Conservation (phyloP, 176 grass and related monocot species). For the Oropetium thomaeum region DNA sequence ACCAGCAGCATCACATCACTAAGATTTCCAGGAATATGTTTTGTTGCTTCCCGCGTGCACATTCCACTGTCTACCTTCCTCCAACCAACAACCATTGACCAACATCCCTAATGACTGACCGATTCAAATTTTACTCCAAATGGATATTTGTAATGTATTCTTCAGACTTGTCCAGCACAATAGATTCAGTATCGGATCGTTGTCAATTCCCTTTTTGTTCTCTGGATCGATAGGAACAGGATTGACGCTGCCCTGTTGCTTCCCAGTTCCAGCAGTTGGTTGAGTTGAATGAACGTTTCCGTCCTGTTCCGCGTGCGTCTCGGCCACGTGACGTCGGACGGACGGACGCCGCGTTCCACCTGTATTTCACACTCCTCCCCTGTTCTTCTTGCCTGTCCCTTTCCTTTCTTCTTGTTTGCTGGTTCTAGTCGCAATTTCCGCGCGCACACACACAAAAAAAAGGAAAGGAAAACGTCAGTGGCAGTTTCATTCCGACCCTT, state of each 20-base stretch:
- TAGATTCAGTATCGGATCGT: neutral
- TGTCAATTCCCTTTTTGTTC: neutral
- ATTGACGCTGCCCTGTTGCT: neutral
- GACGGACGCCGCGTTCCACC: constrained; percentile 23
- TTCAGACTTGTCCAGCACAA: neutral
- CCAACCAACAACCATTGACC: constrained; percentile 5
- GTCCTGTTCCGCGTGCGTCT: neutral
- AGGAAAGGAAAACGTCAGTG: neutral
- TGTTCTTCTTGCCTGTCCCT: neutral
- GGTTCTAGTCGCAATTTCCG: neutral
- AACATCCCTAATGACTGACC: neutral
- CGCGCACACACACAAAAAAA: too few species aligned
- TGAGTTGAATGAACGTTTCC: constrained; percentile 33
- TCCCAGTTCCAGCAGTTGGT: neutral
- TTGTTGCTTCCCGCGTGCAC: neutral
- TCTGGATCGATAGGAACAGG: neutral
- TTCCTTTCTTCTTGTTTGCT: neutral
- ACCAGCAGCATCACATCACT: neutral
- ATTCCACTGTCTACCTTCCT: neutral
- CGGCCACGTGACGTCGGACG: constrained; percentile 5
- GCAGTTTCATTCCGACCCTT: neutral
- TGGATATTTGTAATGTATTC: neutral
- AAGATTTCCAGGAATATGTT: neutral
- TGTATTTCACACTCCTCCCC: neutral
- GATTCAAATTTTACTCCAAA: neutral